These are phyloP conservation scores for Castanopsis chinensis DNA, from an alignment of 306 rosid species.

Conservation along the genomic window DNA sequence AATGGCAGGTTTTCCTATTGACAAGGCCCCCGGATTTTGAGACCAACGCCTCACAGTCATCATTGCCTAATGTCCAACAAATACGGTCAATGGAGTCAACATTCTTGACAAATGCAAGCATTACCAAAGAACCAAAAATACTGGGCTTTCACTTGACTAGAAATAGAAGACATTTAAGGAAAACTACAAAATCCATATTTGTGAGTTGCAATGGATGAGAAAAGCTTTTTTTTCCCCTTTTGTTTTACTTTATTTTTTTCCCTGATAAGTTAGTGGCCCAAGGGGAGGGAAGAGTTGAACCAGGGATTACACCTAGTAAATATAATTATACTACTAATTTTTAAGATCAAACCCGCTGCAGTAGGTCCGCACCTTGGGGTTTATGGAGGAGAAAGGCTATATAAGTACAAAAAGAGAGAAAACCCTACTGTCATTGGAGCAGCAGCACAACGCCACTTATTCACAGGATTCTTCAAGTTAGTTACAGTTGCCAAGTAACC, in stretches of 20 bases:
- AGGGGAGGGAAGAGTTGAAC: too few relatives aligned
- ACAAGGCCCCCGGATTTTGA: conserved; percentile 71
- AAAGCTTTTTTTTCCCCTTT: background rate
- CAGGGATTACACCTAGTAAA: too few relatives aligned
- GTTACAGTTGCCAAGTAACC: conserved; percentile 94
- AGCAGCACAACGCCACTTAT: conserved; percentile 95
- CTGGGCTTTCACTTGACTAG: background rate
- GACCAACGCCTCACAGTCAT: conserved; percentile 96
- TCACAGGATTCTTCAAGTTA: conserved; percentile 78
- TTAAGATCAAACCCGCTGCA: too few relatives aligned
- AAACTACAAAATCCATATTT: background rate
- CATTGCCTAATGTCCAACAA: conserved; percentile 61
- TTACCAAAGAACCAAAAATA: background rate
- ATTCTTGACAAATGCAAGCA: background rate
- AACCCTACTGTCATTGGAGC: conserved; percentile 74
- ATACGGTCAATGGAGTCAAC: conserved; percentile 17
- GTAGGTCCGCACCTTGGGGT: too few relatives aligned
- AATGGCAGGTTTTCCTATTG: conserved; percentile 94
- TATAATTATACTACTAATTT: too few relatives aligned
- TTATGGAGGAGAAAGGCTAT: background rate
- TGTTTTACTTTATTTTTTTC: too few relatives aligned
- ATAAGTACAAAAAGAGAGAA: conserved; percentile 11
- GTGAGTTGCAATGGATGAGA: background rate
- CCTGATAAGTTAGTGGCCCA: too few relatives aligned
- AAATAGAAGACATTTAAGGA: background rate